Percentiles rank a stretch among this genome's conserved stretches.
phyloP scores from a whole-genome alignment of 1,284 basidiomycete species.

The Termitomyces sp. region DNA sequence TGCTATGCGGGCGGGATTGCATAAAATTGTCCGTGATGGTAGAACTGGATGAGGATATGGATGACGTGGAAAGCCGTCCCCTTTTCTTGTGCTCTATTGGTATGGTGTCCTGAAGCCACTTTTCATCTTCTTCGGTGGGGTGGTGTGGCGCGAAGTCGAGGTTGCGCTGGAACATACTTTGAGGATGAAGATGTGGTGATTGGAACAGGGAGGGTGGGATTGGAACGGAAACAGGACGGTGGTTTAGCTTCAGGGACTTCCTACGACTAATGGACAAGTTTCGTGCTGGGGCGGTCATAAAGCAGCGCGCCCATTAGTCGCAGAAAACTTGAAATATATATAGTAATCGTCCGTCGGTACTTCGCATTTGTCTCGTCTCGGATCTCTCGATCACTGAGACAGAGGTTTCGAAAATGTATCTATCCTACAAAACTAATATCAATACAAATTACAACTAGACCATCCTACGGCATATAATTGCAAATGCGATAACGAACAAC shows the following conservation, averaged over 20 bases:
- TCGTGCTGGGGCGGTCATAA: conserved; percentile 6
- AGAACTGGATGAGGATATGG: conserved; percentile 1
- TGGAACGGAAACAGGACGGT: conserved; percentile 32
- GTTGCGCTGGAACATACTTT: conserved; percentile 41
- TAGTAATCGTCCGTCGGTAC: background rate
- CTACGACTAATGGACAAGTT: conserved; percentile 15
- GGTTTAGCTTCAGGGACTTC: conserved; percentile 23
- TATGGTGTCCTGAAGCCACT: conserved; percentile 58
- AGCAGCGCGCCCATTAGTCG: background rate
- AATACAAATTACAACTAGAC: conserved; percentile 28
- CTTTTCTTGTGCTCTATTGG: conserved; percentile 28
- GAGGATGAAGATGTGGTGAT: conserved; percentile 46
- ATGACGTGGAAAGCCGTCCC: conserved; percentile 1
- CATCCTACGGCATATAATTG: conserved; percentile 56
- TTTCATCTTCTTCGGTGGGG: conserved; percentile 46
- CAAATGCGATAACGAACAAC: conserved; percentile 57
- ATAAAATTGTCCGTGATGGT: background rate
- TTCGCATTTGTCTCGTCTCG: conserved; percentile 15
- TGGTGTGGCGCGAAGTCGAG: conserved; percentile 23
- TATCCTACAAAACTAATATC: conserved; percentile 5
- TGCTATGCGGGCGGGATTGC: conserved; percentile 3
- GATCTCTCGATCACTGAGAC: conserved; percentile 10
- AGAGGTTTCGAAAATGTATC: background rate
- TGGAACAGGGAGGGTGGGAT: conserved; percentile 52
- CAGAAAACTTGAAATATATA: background rate